phyloP scores from a whole-genome alignment of 257 asterid genomes.

The Marsdenia floribunda region DNA sequence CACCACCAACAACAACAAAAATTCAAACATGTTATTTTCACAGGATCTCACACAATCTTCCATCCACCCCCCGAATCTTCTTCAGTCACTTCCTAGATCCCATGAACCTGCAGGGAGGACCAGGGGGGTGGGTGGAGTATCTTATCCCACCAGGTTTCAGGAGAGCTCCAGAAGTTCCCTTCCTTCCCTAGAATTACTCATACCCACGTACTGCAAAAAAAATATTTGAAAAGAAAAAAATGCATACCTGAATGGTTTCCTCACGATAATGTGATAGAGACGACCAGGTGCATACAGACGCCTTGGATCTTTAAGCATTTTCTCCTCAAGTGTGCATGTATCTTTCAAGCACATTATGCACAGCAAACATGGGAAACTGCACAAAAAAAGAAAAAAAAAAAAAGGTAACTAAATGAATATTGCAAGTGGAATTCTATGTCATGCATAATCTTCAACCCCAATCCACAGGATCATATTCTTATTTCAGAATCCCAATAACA shows the following conservation, averaged over 20 bases:
- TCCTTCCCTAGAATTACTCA: neutral
- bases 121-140: too few species aligned
- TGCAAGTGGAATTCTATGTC: neutral
- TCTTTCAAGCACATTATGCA: slow-evolving; percentile 94
- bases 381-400: neutral
- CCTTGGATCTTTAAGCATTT: slow-evolving; percentile 93
- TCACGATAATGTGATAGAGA: slow-evolving; percentile 81
- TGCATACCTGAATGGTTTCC: slow-evolving; percentile 87
- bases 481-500: neutral
- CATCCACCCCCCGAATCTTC: too few species aligned
- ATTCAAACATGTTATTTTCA: neutral
- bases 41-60: too few species aligned
- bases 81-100: too few species aligned
- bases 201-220: neutral
- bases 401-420: slow-evolving; percentile 5
- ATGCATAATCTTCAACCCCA: neutral
- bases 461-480: neutral
- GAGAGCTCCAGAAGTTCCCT: neutral
- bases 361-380: slow-evolving; percentile 91
- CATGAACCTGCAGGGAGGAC: too few species aligned
- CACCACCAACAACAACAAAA: slow-evolving; percentile 21
- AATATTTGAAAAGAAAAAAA: too few species aligned
- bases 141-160: neutral
- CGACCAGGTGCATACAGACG: slow-evolving; percentile 98
- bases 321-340: slow-evolving; percentile 85